These are phyloP conservation scores for Diaporthe aspalathi DNA, from an alignment of 2,329 filamentous ascomycete genomes.

Conservation along the genomic window DNA sequence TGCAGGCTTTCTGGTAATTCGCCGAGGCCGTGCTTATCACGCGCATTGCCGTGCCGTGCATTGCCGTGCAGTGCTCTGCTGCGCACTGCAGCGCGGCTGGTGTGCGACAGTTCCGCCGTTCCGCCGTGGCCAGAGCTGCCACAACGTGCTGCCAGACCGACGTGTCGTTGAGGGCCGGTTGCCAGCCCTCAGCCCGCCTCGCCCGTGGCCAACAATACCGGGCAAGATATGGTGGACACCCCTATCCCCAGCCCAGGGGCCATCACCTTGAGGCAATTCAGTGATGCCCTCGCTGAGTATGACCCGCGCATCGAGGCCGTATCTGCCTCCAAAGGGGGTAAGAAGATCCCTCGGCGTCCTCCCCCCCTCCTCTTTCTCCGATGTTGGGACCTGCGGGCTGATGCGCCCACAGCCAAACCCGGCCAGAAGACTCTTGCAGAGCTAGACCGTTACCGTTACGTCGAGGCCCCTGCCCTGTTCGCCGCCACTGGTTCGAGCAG, in stretches of 20 bases:
- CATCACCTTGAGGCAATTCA: conserved; percentile 46
- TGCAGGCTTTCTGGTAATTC: conserved; percentile 6
- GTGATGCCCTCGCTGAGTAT: conserved; percentile 43
- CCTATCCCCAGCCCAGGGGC: conserved; percentile 42
- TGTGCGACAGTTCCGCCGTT: not conserved
- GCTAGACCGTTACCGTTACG: conserved; percentile 71
- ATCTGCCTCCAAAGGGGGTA: conserved; percentile 59
- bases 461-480: conserved; percentile 62
- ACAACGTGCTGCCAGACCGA: conserved; percentile 1
- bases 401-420: conserved; percentile 53
- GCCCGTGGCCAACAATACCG: not conserved
- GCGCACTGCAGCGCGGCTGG: not conserved
- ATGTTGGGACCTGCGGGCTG: not conserved
- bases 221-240: conserved; percentile 40
- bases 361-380: too few species aligned
- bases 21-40: conserved; percentile 24
- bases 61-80: conserved; percentile 13
- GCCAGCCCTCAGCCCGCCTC: conserved; percentile 6
- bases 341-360: conserved; percentile 35
- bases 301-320: conserved; percentile 49
- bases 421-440: conserved; percentile 64
- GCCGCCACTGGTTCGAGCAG: conserved; percentile 47
- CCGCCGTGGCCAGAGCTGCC: not conserved
- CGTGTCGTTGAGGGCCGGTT: not conserved
- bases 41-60: conserved; percentile 18